phyloP scores from a whole-genome alignment of 495 filamentous ascomycete genomes.

The Penicillium fimorum region DNA sequence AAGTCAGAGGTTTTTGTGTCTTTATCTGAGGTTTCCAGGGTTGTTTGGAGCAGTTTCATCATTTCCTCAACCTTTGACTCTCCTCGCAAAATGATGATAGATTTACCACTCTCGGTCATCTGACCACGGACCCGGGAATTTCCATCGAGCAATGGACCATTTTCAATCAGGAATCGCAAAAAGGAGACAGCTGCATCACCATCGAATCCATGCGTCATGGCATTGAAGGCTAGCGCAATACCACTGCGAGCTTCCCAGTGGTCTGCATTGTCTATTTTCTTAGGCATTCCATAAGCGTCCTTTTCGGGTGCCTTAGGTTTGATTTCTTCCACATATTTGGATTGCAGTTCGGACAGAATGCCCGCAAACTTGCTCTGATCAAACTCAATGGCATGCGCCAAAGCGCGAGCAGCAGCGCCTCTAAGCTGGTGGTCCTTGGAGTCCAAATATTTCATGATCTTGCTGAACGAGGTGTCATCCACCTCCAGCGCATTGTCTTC shows the following conservation, averaged over 20 bases:
- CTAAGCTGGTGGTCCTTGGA: conserved; percentile 76
- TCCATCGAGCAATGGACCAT: conserved; percentile 78
- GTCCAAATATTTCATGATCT: conserved; percentile 75
- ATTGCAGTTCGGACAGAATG: conserved; percentile 60
- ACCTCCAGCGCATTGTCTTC: conserved; percentile 83
- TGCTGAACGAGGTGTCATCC: conserved; percentile 58
- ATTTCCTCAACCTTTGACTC: conserved; percentile 78
- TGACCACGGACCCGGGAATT: conserved; percentile 73
- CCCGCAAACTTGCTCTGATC: conserved; percentile 55
- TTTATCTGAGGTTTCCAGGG: conserved; percentile 77
- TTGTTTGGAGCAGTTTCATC: conserved; percentile 86
- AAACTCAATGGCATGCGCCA: conserved; percentile 67
- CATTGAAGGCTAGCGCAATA: conserved; percentile 80
- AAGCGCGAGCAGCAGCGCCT: conserved; percentile 74
- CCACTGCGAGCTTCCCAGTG: conserved; percentile 89
- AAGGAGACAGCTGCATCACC: conserved; percentile 69
- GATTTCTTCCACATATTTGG: conserved; percentile 70
- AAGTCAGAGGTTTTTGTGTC: conserved; percentile 74
- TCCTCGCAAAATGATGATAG: conserved; percentile 75
- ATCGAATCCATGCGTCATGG: conserved; percentile 68
- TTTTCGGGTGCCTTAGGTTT: conserved; percentile 78
- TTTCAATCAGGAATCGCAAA: conserved; percentile 78
- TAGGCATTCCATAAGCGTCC: conserved; percentile 90
- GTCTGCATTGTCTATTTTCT: conserved; percentile 77
- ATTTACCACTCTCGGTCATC: conserved; percentile 91